A percentile compares a stretch with the other conserved stretches of the same genome.
Evolutionary conservation across 2,329 filamentous ascomycete genomes (phyloP).

Genomic region (Colletotrichum falcatum): DNA sequence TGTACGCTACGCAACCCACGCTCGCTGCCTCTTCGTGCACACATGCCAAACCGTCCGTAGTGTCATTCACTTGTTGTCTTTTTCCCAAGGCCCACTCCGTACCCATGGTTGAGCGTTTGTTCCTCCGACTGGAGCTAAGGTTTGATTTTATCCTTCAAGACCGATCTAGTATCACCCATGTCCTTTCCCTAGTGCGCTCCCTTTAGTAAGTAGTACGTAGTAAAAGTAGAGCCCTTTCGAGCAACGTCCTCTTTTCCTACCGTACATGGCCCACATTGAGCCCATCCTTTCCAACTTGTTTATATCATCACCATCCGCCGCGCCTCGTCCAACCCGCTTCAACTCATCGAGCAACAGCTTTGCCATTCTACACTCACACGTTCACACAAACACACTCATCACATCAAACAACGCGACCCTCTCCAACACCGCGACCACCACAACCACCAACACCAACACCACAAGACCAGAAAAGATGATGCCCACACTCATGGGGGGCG

Average conservation of each 20-base stretch:
- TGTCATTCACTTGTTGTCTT: constrained; percentile 44
- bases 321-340: neutral
- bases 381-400: neutral
- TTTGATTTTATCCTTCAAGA: constrained; percentile 52
- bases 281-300: constrained; percentile 37
- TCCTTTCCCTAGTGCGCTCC: constrained; percentile 45
- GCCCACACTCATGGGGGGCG: constrained; percentile 51
- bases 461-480: constrained; percentile 48
- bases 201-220: too few relatives aligned
- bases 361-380: neutral
- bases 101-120: constrained; percentile 52
- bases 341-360: neutral
- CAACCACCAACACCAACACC: neutral
- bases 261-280: constrained; percentile 47
- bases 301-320: constrained; percentile 34
- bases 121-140: constrained; percentile 48
- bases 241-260: constrained; percentile 42
- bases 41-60: constrained; percentile 44
- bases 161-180: constrained; percentile 50
- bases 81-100: constrained; percentile 51
- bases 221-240: constrained; percentile 44
- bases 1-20: constrained; percentile 51
- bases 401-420: neutral
- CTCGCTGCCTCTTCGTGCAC: constrained; percentile 45
- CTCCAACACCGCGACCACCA: neutral